Evolutionary conservation across 768 basidiomycete genomes (phyloP).

Genomic region (Chiua virens): DNA sequence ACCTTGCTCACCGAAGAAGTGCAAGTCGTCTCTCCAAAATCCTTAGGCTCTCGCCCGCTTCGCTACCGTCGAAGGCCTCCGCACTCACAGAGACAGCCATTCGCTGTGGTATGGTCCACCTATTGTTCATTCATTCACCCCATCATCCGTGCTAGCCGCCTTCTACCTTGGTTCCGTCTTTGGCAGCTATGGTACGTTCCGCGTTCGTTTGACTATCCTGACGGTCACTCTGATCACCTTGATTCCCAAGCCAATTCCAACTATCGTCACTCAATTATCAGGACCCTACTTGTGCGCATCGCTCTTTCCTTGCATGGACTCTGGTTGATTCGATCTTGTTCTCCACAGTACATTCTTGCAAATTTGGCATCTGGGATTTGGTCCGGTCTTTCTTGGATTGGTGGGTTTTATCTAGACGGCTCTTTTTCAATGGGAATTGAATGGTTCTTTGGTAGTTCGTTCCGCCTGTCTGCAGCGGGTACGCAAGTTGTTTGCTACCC

Average conservation of each 20-base stretch:
- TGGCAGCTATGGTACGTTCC: constrained; percentile 1
- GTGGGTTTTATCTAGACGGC: no score
- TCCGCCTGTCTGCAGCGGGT: no score
- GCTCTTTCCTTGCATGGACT: no score
- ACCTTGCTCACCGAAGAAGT: background rate
- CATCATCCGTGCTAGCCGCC: background rate
- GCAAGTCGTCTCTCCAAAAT: background rate
- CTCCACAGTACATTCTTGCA: no score
- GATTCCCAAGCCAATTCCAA: constrained; percentile 5
- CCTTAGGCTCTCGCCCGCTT: background rate
- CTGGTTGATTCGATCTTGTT: no score
- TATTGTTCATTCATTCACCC: background rate
- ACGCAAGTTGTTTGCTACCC: no score
- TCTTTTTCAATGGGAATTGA: no score
- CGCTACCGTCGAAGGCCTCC: constrained; percentile 6
- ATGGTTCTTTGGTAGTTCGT: no score
- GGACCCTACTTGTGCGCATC: no score
- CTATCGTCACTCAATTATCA: constrained; percentile 16
- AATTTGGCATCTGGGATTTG: no score
- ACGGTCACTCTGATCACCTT: background rate
- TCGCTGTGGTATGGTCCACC: background rate
- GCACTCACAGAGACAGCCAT: constrained; percentile 1
- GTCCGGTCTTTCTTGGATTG: no score
- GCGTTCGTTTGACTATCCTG: background rate
- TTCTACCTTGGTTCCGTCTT: background rate